These are phyloP conservation scores for Stachybotrys elegans DNA, from an alignment of 2,329 filamentous ascomycete species.

Conservation along the genomic window DNA sequence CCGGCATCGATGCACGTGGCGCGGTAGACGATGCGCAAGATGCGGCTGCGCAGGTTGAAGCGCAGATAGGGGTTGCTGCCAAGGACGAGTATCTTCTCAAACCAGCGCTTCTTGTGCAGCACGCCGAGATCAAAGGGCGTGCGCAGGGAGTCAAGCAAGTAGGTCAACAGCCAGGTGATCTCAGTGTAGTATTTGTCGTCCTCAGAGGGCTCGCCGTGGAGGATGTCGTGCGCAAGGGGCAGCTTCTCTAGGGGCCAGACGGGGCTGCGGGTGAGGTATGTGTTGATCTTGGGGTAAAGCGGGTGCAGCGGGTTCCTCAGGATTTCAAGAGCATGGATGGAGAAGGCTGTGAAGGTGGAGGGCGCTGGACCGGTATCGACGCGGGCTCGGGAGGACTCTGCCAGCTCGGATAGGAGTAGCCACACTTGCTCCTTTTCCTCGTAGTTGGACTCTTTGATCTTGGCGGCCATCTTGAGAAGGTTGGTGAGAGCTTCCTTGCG, in stretches of 20 bases:
- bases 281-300: constrained; percentile 82
- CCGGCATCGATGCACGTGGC: constrained; percentile 64
- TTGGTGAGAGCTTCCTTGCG: constrained; percentile 71
- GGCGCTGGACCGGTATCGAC: constrained; percentile 59
- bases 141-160: constrained; percentile 64
- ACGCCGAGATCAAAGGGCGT: constrained; percentile 54
- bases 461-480: constrained; percentile 59
- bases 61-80: constrained; percentile 63
- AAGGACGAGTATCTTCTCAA: constrained; percentile 69
- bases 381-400: constrained; percentile 62
- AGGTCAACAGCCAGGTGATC: constrained; percentile 67
- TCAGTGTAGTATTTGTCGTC: constrained; percentile 71
- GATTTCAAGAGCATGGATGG: constrained; percentile 63
- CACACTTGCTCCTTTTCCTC: constrained; percentile 74
- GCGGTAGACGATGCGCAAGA: constrained; percentile 59
- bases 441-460: constrained; percentile 63
- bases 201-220: constrained; percentile 61
- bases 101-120: constrained; percentile 58
- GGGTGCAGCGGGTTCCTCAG: constrained; percentile 72
- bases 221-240: constrained; percentile 60
- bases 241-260: constrained; percentile 70
- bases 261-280: constrained; percentile 73
- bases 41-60: constrained; percentile 52
- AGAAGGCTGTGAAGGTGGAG: constrained; percentile 71
- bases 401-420: constrained; percentile 72